phyloP scores from a whole-genome alignment of 306 rosid genomes.

The Casuarina cunninghamiana region DNA sequence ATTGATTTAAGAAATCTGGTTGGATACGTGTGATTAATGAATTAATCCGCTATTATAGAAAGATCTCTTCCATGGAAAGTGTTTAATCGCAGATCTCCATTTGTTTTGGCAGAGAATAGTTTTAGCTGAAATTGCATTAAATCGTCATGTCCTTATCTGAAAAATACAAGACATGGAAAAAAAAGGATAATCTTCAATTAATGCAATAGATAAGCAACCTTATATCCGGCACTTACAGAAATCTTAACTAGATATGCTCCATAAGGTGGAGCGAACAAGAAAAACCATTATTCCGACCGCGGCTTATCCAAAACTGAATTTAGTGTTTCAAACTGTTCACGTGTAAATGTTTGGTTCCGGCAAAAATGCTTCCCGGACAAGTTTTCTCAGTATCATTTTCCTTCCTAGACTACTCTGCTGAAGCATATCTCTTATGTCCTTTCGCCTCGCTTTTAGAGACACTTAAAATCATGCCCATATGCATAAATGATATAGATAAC shows the following conservation, averaged over 20 bases:
- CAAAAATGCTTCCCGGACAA: neutral
- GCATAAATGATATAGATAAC: neutral
- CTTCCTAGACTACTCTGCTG: neutral
- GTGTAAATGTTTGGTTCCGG: slow-evolving; percentile 14
- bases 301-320: slow-evolving; percentile 9
- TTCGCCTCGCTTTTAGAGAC: slow-evolving; percentile 19
- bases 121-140: neutral
- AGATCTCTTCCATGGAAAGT: neutral
- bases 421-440: slow-evolving; percentile 7
- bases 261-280: slow-evolving; percentile 1
- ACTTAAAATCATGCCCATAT: neutral
- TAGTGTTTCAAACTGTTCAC: neutral
- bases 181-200: slow-evolving; percentile 29
- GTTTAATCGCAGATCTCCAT: neutral
- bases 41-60: neutral
- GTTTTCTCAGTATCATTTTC: neutral
- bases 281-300: slow-evolving; percentile 9
- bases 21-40: slow-evolving; percentile 1
- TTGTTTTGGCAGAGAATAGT: slow-evolving; percentile 1
- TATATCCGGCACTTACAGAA: slow-evolving; percentile 28
- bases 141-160: slow-evolving; percentile 7
- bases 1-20: neutral
- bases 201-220: slow-evolving; percentile 23
- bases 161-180: neutral
- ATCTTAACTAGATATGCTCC: slow-evolving; percentile 20